A percentile compares a stretch with the other conserved stretches of the same genome.
Conservation (phyloP, 73 alveolate genomes). For the Strombidium stylifer region DNA sequence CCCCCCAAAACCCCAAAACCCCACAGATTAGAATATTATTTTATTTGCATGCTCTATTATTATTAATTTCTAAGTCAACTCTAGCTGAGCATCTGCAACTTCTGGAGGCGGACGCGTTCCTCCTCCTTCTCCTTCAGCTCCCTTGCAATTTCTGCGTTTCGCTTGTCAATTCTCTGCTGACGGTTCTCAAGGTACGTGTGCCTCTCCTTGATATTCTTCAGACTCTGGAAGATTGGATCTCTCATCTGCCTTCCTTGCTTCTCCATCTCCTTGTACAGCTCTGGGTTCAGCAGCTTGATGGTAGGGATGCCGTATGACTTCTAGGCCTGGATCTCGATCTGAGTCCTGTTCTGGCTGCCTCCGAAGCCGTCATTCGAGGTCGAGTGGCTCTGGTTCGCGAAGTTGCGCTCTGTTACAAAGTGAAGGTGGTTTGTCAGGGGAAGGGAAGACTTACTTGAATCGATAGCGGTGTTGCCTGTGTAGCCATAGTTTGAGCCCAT, state of each 20-base stretch:
- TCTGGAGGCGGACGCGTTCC: conserved; percentile 27
- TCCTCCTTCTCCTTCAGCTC: conserved; percentile 48
- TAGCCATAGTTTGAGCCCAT: too few species aligned
- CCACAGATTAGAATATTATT: not conserved
- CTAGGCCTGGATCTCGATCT: too few species aligned
- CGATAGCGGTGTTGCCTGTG: conserved; percentile 14
- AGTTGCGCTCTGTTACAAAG: not conserved
- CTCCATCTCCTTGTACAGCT: conserved; percentile 46
- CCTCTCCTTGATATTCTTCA: conserved; percentile 49
- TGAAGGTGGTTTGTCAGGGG: not conserved
- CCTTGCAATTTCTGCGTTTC: conserved; percentile 55
- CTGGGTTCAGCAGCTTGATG: conserved; percentile 55
- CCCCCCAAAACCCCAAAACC: conserved; percentile 12
- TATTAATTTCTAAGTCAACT: not conserved
- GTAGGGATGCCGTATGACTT: conserved; percentile 61
- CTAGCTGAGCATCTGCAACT: not conserved
- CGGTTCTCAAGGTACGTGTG: conserved; percentile 55
- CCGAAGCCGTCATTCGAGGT: too few species aligned
- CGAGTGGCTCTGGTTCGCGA: too few species aligned
- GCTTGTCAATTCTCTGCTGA: conserved; percentile 47
- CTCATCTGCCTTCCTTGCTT: conserved; percentile 30
- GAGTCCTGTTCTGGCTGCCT: too few species aligned
- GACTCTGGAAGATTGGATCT: conserved; percentile 27
- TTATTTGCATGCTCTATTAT: not conserved
- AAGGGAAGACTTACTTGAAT: conserved; percentile 14